Base-by-base conservation (phyloP, 2,329 filamentous ascomycete species). In the Periconia macrospinosa region DNA sequence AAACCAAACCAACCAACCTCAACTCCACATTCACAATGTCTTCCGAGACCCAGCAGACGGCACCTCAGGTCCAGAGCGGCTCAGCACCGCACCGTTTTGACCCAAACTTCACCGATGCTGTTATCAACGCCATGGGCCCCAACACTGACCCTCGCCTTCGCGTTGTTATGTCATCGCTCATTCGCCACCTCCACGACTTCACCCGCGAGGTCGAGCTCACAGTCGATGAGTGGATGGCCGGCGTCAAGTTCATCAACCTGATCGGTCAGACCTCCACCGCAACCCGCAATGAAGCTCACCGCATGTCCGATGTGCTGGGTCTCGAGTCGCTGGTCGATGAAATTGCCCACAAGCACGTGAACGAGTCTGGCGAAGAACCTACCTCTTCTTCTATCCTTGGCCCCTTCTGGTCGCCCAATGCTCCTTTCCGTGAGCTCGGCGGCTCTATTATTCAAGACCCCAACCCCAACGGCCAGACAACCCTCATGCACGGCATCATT, bases 361-460 rank as follows among this genome's bases (percentile, higher is more conserved):
- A 84, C 59, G 84, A 88, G 53, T 80, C 82, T 52, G 79, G 80
- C 67, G 75, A 83, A 56, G 78, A 82, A 55, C 87, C 88, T 45
- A 91, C 88, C n/a, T 89, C 87, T 2, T 88, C 87, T 56, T 83
- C 87, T 54, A 91, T 91, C 67, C 85, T 91, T 55, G 88, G 88
- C 2, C 88, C 88, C 59, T 91, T 91, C 81, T 91, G 88, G 87
- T 87, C 85, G 11, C 87, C 88, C 64, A 81, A 90, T 63, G 86
- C 88, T 1, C 88, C 88, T 30, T 90, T 89, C 83, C 84, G 87
- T 44, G 79, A 85, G 37, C 81, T 85, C 61, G 88, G 88, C 60
- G 81, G 78, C 68, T 81, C 77, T 71, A 87, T 91, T 71, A 86
- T 91, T 66, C 84, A 87, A 70, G 75, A 87, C 71, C 76, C 78